Conservation (phyloP, 176 grass and related monocot species). For the Typha latifolia region DNA sequence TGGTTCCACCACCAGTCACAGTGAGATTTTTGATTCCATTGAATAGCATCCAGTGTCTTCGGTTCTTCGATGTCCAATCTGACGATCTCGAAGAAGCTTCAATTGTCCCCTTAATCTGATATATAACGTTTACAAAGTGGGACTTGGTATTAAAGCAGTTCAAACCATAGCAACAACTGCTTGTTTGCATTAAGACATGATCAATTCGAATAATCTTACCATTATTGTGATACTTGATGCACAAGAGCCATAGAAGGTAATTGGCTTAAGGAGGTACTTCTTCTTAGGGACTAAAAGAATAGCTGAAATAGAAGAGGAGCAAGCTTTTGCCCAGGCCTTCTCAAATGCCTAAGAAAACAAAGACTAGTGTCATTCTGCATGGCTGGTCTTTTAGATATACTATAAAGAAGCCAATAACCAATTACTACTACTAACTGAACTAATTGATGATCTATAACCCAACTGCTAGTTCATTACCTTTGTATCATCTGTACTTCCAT, state of each 20-base stretch:
- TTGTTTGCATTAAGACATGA: neutral
- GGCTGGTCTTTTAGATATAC: neutral
- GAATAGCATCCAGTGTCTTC: slow-evolving; percentile 52
- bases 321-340: slow-evolving; percentile 40
- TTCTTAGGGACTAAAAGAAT: slow-evolving; percentile 37
- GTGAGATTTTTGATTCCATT: slow-evolving; percentile 17
- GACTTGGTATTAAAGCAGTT: neutral
- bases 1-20: slow-evolving; percentile 47
- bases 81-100: slow-evolving; percentile 35
- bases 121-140: neutral
- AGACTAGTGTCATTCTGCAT: neutral
- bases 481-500: slow-evolving; percentile 48
- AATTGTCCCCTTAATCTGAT: slow-evolving; percentile 48
- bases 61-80: slow-evolving; percentile 26
- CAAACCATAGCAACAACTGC: no score
- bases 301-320: slow-evolving; percentile 38
- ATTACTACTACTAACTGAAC: neutral
- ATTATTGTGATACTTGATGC: slow-evolving; percentile 30
- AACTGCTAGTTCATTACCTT: slow-evolving; percentile 15
- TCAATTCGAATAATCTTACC: slow-evolving; percentile 20
- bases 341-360: slow-evolving; percentile 38
- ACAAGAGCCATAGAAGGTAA: slow-evolving; percentile 56
- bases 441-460: neutral
- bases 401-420: no score
- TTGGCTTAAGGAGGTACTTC: slow-evolving; percentile 42